Base-by-base conservation (phyloP, 768 basidiomycete species). In the Guyanaporus albipodus region DNA sequence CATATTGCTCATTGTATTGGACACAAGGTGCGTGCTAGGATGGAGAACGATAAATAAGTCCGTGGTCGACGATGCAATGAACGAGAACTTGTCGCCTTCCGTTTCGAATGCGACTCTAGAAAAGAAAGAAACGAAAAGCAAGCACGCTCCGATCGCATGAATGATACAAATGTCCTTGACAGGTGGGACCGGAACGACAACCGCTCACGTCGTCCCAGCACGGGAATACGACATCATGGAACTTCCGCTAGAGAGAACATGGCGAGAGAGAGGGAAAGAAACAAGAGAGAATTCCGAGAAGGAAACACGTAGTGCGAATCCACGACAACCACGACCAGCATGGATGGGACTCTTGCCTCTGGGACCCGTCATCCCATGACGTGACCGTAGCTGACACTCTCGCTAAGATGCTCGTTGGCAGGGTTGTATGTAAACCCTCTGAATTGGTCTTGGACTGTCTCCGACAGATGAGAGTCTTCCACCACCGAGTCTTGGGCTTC, bases 371-470 rank as follows among this genome's bases (percentile, higher is more conserved):
- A 68, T 15, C 67, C 64, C 63, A 67, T 67, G 48, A 46, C 64
- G 37, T 69, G 59, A 31, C 66, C 51, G 52, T 86, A 88, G 67
- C 74, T 85, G 59, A 85, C 85, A 60, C 87, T 90, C 71, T 88
- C 87, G 67, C 86, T 85, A 59, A 90, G 76, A 58, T 90, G 85
- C 56, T 89, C 87, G 63, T 87, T 87, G 19, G 81, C 80, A 1
- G 87, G 87, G 64, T 90, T 90, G 65, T 91, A 91, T 5, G 89
- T 91, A 70, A 92, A 92, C 22, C 89, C 89, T 57, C 77, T 74
- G 78, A 98, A 98, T 66, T 94, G 91, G 59, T 93, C 91, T 65
- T 99, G 95, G 2, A 99, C 92, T 0, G 94, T 97, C 73, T 96
- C 89, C 14, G 90, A 93, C 29, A 99, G 72, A 22, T 81, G 84